Percentiles rank a stretch among this genome's conserved stretches.
Conservation (phyloP, 768 basidiomycete genomes). For the Tylopilus felleus region DNA sequence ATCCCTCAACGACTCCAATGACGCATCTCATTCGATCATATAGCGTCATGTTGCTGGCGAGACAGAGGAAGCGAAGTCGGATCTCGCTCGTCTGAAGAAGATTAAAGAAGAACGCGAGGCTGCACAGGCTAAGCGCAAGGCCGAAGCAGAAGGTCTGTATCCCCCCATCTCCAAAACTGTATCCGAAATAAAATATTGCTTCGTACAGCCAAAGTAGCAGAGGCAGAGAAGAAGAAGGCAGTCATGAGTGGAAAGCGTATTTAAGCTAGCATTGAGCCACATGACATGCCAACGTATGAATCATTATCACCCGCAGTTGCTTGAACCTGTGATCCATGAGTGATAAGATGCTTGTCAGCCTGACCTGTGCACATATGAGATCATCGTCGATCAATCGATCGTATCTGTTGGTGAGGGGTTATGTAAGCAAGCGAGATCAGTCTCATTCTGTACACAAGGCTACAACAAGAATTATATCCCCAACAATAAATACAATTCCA, state of each 20-base stretch:
- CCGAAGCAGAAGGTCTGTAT: slow-evolving; percentile 76
- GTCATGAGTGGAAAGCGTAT: slow-evolving; percentile 24
- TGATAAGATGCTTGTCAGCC: not conserved
- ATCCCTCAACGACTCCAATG: not conserved
- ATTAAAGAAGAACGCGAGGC: slow-evolving; percentile 86
- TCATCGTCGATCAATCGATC: not conserved
- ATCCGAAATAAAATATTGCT: not conserved
- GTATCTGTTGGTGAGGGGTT: not conserved
- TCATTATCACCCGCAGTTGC: not conserved
- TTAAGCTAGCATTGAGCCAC: slow-evolving; percentile 34
- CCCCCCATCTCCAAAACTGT: not conserved
- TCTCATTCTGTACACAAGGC: too few relatives aligned
- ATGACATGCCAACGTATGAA: not conserved
- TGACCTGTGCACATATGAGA: not conserved
- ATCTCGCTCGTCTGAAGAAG: slow-evolving; percentile 81
- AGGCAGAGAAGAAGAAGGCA: slow-evolving; percentile 56
- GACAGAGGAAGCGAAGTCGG: slow-evolving; percentile 86
- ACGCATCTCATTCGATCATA: not conserved
- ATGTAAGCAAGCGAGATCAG: too few relatives aligned
- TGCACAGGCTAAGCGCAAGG: slow-evolving; percentile 83
- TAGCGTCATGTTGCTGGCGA: slow-evolving; percentile 77
- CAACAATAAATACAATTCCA: too few relatives aligned
- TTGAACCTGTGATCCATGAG: not conserved
- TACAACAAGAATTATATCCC: too few relatives aligned
- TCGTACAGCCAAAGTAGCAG: slow-evolving; percentile 57